Base-by-base conservation (phyloP, 1,139 yeast species). In the Taphrina deformans region DNA sequence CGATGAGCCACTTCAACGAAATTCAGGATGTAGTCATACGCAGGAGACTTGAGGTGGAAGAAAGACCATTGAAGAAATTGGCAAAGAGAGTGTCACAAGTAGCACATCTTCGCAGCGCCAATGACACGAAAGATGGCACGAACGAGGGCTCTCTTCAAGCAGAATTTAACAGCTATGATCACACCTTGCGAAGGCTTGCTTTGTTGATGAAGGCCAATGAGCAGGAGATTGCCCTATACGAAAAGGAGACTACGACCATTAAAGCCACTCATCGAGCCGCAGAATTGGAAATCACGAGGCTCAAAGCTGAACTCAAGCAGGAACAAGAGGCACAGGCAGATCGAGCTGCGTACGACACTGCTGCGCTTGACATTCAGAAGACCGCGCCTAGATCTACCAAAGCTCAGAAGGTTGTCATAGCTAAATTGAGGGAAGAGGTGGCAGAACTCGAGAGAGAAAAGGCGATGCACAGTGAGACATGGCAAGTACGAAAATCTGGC, bases 211-310 rank as follows among this genome's bases (percentile, higher is more conserved):
- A 16, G 53, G 50, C 51, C 55, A 51, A 40, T 52, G 55, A 7
- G 44, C 45, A 21, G 58, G 53, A n/a, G 44, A 26, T 38, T 58
- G 44, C 69, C 69, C 45, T 70, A 67, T 4, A 72, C 27, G 66
- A 23, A 16, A 55, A 21, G 66, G 61, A 40, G 67, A 65, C 33
- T 62, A 67, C 41, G 66, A 67, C 38, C 60, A 35, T 55, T 26
- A 26, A 12, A 10, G 29, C 44, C 21, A 10, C 41, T 4, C 24
- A 27, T 23, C 23, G 9, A 16, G 33, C 26, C 26, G 51, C 52
- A 9, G 29, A 41, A 18, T 5, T 12, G 26, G 52, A 55, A 29
- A 10, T 44, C 16, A 18, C 12, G 41, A 21, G 29, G 10, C 52
- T 41, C 7, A n/a, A 29, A 41, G n/a, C 1, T 10, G 21, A 29